Percentiles rank a stretch among this genome's conserved stretches.
Conservation (phyloP, 2,329 filamentous ascomycete species). For the Arthrobotrys pseudoclavata region DNA sequence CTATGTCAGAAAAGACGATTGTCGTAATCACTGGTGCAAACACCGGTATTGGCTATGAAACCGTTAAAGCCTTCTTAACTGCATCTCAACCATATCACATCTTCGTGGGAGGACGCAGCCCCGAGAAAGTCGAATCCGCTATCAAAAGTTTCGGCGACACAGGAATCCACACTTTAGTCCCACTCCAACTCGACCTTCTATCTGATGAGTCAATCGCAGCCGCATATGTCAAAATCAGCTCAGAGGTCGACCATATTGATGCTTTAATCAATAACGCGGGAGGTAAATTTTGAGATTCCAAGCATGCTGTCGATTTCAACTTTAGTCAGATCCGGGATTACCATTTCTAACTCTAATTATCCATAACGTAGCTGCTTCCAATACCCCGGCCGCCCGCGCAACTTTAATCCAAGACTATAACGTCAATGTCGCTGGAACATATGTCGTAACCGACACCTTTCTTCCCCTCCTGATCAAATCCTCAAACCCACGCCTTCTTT, state of each 20-base stretch:
- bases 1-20: conserved; percentile 63
- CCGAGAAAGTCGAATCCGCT: conserved; percentile 70
- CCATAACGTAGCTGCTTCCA: conserved; percentile 11
- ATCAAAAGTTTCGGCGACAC: conserved; percentile 65
- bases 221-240: conserved; percentile 63
- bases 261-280: conserved; percentile 66
- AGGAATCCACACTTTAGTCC: conserved; percentile 46
- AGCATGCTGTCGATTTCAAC: too few relatives aligned
- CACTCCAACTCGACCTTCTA: conserved; percentile 63
- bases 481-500: conserved; percentile 69
- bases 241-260: conserved; percentile 64
- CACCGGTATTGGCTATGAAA: conserved; percentile 74
- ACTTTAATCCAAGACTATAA: conserved; percentile 69
- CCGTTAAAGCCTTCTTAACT: conserved; percentile 70
- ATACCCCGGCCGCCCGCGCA: conserved; percentile 65
- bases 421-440: conserved; percentile 70
- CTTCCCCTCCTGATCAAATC: conserved; percentile 69
- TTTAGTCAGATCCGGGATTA: neutral
- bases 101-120: conserved; percentile 71
- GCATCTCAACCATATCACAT: conserved; percentile 71
- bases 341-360: neutral
- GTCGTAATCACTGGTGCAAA: conserved; percentile 75
- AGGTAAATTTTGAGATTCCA: conserved; percentile 7
- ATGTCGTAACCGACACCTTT: conserved; percentile 67
- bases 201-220: conserved; percentile 65